These are phyloP conservation scores for Amesomyces nigricolor DNA, from an alignment of 2,329 filamentous ascomycete genomes.

Conservation along the genomic window DNA sequence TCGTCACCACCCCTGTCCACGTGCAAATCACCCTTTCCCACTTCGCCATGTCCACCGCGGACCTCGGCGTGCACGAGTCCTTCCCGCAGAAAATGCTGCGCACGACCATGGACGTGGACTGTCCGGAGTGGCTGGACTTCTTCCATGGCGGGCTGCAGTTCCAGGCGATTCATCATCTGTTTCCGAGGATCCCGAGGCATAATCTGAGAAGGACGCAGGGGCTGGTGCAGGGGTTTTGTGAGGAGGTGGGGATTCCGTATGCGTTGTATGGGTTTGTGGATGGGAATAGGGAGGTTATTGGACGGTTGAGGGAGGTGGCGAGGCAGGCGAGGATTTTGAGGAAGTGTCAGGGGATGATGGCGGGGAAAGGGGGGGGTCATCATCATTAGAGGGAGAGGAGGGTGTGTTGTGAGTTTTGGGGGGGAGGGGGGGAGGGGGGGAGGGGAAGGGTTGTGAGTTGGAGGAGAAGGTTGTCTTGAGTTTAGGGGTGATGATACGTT, in stretches of 20 bases:
- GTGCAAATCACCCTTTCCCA: constrained; percentile 88
- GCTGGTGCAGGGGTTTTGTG: constrained; percentile 74
- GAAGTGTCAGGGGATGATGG: constrained; percentile 60
- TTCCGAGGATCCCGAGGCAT: constrained; percentile 75
- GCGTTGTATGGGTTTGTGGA: constrained; percentile 79
- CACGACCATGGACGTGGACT: constrained; percentile 91
- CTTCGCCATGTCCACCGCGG: constrained; percentile 88
- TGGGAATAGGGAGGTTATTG: constrained; percentile 75
- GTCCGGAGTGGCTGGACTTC: constrained; percentile 81
- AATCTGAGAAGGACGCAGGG: constrained; percentile 72
- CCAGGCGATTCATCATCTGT: constrained; percentile 82
- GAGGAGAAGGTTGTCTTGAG: neutral
- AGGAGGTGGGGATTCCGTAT: constrained; percentile 78
- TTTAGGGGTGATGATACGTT: too few species aligned
- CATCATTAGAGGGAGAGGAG: constrained; percentile 26
- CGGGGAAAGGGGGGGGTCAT: constrained; percentile 25
- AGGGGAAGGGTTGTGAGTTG: neutral
- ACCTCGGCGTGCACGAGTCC: constrained; percentile 76
- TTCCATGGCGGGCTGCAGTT: constrained; percentile 87
- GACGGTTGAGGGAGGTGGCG: constrained; percentile 69
- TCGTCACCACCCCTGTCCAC: constrained; percentile 75
- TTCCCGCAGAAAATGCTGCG: constrained; percentile 88
- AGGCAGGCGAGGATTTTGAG: constrained; percentile 71
- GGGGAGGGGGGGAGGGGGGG: neutral
- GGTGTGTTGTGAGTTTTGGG: neutral